A percentile compares a stretch with the other conserved stretches of the same genome.
These are phyloP conservation scores for Annulohypoxylon truncatum DNA, from an alignment of 2,329 filamentous ascomycete species.

Conservation along the genomic window DNA sequence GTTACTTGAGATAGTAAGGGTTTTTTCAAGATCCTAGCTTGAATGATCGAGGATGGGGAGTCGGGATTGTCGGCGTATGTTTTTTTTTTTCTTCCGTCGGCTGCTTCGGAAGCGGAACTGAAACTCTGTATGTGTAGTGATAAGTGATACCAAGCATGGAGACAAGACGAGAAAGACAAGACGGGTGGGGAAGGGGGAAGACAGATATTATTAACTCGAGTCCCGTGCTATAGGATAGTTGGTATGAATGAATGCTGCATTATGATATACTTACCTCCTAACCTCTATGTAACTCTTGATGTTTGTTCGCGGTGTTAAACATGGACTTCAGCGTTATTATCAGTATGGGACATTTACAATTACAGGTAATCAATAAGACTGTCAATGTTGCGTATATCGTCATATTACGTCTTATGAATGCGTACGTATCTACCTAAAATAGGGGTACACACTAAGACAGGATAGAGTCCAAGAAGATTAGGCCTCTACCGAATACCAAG, in stretches of 20 bases:
- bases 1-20: too few species aligned
- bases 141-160: conserved; percentile 9
- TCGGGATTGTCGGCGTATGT: background rate
- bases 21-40: too few species aligned
- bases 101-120: background rate
- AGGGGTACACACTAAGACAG: background rate
- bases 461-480: background rate
- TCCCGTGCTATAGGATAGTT: conserved; percentile 22
- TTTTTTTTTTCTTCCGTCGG: background rate
- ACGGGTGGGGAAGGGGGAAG: background rate
- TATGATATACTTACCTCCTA: background rate
- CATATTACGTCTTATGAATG: background rate
- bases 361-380: background rate
- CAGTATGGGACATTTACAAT: too few species aligned
- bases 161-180: background rate
- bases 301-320: background rate
- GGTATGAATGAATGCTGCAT: conserved; percentile 25
- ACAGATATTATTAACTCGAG: background rate
- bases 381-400: background rate
- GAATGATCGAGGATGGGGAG: conserved; percentile 18
- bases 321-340: too few species aligned
- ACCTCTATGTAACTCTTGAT: too few species aligned
- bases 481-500: background rate
- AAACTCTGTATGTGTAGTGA: background rate
- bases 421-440: background rate